These are phyloP conservation scores for Mortierella antarctica DNA, from an alignment of 192 early-diverging fungal genomes.

Conservation along the genomic window DNA sequence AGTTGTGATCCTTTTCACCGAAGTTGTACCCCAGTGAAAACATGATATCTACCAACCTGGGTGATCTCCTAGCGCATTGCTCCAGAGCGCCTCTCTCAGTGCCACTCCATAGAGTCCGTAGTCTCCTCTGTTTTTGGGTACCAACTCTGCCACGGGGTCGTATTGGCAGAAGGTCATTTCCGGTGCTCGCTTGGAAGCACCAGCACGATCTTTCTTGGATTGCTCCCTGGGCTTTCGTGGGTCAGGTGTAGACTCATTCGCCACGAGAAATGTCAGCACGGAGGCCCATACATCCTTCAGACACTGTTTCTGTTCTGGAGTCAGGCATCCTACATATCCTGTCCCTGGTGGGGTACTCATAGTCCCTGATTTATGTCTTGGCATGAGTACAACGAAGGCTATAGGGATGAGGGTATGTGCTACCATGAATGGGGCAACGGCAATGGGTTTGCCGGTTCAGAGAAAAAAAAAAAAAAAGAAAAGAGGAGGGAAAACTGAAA, in stretches of 20 bases:
- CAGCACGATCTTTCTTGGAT: too few species aligned
- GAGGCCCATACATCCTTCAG: conserved; percentile 23
- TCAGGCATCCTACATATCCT: conserved; percentile 22
- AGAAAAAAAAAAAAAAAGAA: not conserved
- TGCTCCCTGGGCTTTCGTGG: too few species aligned
- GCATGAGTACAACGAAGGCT: not conserved
- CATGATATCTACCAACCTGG: not conserved
- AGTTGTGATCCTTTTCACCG: not conserved
- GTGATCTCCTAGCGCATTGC: conserved; percentile 1
- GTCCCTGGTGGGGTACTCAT: conserved; percentile 15
- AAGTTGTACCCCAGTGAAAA: not conserved
- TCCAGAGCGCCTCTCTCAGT: not conserved
- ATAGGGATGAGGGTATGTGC: not conserved
- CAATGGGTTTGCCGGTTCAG: not conserved
- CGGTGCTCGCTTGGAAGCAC: too few species aligned
- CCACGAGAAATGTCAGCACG: too few species aligned
- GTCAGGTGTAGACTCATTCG: too few species aligned
- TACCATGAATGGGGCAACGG: not conserved
- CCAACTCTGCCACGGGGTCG: too few species aligned
- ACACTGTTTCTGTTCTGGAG: conserved; percentile 27
- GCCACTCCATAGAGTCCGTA: not conserved
- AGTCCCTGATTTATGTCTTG: conserved; percentile 3
- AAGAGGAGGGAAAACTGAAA: not conserved
- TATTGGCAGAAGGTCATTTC: too few species aligned
- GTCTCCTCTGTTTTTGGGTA: too few species aligned